Evolutionary conservation across 1,139 yeast genomes (phyloP).

Genomic region (Debaryomyces sp.): DNA sequence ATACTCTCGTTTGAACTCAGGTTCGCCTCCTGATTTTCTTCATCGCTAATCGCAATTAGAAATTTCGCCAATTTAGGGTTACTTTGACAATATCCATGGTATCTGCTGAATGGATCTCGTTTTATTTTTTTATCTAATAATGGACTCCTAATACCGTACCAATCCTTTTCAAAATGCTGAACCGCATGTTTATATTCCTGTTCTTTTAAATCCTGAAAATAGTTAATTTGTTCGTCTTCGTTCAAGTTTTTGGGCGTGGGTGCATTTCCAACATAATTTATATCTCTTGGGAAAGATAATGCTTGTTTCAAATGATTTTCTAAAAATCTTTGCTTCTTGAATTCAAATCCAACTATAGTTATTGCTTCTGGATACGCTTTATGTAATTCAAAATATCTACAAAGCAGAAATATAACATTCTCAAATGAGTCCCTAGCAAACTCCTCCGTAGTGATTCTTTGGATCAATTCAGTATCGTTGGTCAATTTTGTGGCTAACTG

Average conservation of each 20-base stretch:
- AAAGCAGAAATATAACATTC: constrained; percentile 66
- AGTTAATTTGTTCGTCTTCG: constrained; percentile 23
- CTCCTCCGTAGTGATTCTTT: constrained; percentile 56
- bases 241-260: constrained; percentile 49
- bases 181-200: constrained; percentile 61
- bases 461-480: constrained; percentile 14
- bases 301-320: constrained; percentile 56
- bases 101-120: constrained; percentile 64
- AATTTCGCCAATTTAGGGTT: no score
- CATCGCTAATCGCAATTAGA: constrained; percentile 18
- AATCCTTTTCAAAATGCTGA: constrained; percentile 56
- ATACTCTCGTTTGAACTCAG: constrained; percentile 1
- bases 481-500: constrained; percentile 28
- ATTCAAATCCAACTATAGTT: constrained; percentile 72
- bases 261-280: constrained; percentile 61
- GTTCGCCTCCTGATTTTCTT: not conserved
- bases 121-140: constrained; percentile 43
- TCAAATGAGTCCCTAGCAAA: constrained; percentile 83
- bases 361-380: constrained; percentile 52
- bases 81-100: constrained; percentile 40
- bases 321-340: constrained; percentile 63
- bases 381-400: constrained; percentile 54
- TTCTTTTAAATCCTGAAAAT: constrained; percentile 43
- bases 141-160: constrained; percentile 56
- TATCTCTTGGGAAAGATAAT: constrained; percentile 38